Evolutionary conservation across 202 grass and related monocot species (phyloP).

Genomic region (Zizania palustris): DNA sequence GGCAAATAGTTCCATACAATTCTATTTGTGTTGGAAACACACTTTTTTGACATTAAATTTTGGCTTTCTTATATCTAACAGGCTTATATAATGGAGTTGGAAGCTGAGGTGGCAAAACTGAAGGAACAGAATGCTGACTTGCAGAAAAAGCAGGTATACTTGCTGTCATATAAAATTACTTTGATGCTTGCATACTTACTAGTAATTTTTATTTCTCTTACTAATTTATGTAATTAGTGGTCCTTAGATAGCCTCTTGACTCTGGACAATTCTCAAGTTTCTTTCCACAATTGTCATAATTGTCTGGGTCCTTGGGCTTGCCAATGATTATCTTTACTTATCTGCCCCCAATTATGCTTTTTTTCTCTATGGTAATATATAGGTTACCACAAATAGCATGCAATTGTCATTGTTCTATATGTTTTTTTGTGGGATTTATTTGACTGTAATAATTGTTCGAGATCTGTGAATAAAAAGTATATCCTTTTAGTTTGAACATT

Average conservation of each 20-base stretch:
- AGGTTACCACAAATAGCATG: neutral
- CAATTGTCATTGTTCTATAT: conserved; percentile 5
- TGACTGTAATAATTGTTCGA: conserved; percentile 2
- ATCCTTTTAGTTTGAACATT: conserved; percentile 22
- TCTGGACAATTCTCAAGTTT: conserved; percentile 14
- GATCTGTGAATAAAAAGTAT: neutral
- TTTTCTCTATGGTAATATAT: conserved; percentile 9
- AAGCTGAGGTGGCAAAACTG: conserved; percentile 93
- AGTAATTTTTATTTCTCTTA: conserved; percentile 7
- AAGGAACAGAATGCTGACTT: conserved; percentile 81
- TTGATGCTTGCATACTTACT: neutral
- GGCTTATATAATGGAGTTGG: conserved; percentile 97
- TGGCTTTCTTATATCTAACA: conserved; percentile 26
- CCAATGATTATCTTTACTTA: neutral
- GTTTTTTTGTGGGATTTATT: conserved; percentile 11
- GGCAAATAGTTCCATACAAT: neutral
- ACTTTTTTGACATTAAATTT: conserved; percentile 4
- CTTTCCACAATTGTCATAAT: conserved; percentile 5
- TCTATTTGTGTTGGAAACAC: neutral
- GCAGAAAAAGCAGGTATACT: conserved; percentile 84
- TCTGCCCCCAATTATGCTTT: conserved; percentile 19
- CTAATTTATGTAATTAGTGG: conserved; percentile 24
- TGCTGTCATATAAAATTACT: conserved; percentile 1
- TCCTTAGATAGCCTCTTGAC: conserved; percentile 8
- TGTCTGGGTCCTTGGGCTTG: conserved; percentile 22